Evolutionary conservation across 495 filamentous ascomycete genomes (phyloP).

Genomic region (Penicillium silybi): DNA sequence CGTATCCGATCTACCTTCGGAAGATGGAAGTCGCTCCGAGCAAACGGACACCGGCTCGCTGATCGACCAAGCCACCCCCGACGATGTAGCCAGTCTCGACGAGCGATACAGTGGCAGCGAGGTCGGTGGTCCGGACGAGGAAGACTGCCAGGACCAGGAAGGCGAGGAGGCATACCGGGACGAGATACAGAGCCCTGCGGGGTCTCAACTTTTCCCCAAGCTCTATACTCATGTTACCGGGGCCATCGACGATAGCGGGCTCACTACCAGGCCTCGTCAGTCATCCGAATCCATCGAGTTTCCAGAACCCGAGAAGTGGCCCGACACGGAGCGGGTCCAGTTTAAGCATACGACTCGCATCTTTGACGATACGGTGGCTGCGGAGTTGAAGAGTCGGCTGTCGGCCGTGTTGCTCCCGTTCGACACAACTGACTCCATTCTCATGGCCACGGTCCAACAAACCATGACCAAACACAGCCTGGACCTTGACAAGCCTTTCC

Average conservation of each 20-base stretch:
- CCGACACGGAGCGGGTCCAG: slow-evolving; percentile 51
- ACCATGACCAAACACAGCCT: slow-evolving; percentile 66
- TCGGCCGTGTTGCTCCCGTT: slow-evolving; percentile 3
- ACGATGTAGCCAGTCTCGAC: slow-evolving; percentile 48
- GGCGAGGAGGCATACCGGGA: slow-evolving; percentile 24
- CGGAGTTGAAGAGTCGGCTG: slow-evolving; percentile 41
- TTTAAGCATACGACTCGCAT: slow-evolving; percentile 61
- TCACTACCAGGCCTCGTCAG: slow-evolving; percentile 39
- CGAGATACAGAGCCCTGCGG: slow-evolving; percentile 28
- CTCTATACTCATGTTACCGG: slow-evolving; percentile 32
- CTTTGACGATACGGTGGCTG: slow-evolving; percentile 50
- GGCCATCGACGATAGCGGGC: slow-evolving; percentile 40
- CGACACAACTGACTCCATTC: slow-evolving; percentile 24
- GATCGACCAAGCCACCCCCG: slow-evolving; percentile 40
- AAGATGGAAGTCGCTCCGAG: slow-evolving; percentile 44
- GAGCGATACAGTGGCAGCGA: slow-evolving; percentile 39
- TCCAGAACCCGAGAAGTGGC: slow-evolving; percentile 52
- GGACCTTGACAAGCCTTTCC: slow-evolving; percentile 60
- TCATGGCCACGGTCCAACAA: slow-evolving; percentile 61
- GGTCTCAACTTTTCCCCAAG: slow-evolving; percentile 40
- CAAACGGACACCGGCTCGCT: slow-evolving; percentile 44
- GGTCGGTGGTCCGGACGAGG: slow-evolving; percentile 17
- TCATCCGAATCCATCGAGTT: slow-evolving; percentile 55
- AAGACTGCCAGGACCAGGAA: slow-evolving; percentile 24
- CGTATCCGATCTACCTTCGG: slow-evolving; percentile 41